Percentiles rank a stretch among this genome's conserved stretches.
Evolutionary conservation across 768 basidiomycete genomes (phyloP).

Genomic region (Coprinopsis marcescibilis): DNA sequence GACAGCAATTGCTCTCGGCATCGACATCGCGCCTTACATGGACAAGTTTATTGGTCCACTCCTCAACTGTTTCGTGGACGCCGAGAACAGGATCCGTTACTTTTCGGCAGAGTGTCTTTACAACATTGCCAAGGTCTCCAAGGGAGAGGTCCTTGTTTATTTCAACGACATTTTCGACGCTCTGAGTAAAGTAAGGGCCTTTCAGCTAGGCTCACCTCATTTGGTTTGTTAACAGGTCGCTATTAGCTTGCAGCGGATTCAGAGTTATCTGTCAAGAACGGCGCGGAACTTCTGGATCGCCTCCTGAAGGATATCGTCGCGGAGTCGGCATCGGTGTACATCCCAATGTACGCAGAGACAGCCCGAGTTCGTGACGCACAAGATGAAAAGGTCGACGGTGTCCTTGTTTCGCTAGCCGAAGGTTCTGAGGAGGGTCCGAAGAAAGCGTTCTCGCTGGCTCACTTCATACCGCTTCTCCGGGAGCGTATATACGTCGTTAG

Average conservation of each 20-base stretch:
- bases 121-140: constrained; percentile 96
- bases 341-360: constrained; percentile 81
- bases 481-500: constrained; percentile 94
- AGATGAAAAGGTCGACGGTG: constrained; percentile 43
- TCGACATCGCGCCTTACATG: constrained; percentile 92
- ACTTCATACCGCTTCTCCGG: constrained; percentile 89
- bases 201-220: constrained; percentile 8
- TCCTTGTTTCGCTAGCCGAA: constrained; percentile 60
- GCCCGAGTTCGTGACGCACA: constrained; percentile 60
- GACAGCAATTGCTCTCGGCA: constrained; percentile 93
- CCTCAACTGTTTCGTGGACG: constrained; percentile 86
- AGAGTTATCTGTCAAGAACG: constrained; percentile 95
- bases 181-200: constrained; percentile 72
- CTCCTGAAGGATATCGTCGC: constrained; percentile 98
- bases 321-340: constrained; percentile 92
- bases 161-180: constrained; percentile 99
- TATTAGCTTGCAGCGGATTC: constrained; percentile 90
- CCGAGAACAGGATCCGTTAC: constrained; percentile 92
- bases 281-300: constrained; percentile 92
- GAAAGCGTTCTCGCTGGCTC: constrained; percentile 89
- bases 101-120: constrained; percentile 98
- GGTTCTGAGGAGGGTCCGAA: constrained; percentile 37
- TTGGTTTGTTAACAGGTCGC: constrained; percentile 2
- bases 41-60: constrained; percentile 87
- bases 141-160: constrained; percentile 92